Evolutionary conservation across 2,329 filamentous ascomycete genomes (phyloP), one percentile per base, ranked within the genome.

Genomic region (Tolypocladium guangdongense): DNA sequence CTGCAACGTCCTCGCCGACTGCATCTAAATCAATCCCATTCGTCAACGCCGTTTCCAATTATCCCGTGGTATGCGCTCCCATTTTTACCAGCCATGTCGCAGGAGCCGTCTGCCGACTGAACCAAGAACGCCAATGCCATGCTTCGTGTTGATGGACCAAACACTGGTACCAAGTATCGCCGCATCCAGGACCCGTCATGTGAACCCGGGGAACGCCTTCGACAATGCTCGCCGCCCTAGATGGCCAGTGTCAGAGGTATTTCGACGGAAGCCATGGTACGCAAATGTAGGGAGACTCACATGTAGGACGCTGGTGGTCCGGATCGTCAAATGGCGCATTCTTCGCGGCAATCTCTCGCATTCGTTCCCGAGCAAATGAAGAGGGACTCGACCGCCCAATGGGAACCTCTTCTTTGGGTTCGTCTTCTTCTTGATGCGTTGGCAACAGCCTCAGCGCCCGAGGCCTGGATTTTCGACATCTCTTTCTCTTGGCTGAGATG

Each of bases 251-350:
- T 27, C 37, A 38, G 39, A 39, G 4, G 18, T 7, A 14, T 4
- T 20, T 32, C 22, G 4, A 45, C 4, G 14, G 14, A 6, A 14
- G 41, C 14, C 3, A 22, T 45, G 7, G 14, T 8, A 18, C 18
- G 38, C 20, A 5, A 18, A 45, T 10, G 7, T 11, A 12, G 8
- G 12, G 12, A 12, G 11, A 49, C 71, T 68, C 60, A 74, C 72
- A 74, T 55, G 65, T 64, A 36, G 71, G 68, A 55, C 64, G 66
- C 49, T 64, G 63, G 49, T 64, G 62, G 56, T 74, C 71, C 8
- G 70, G 70, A 46, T 74, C 72, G 32, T 73, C 71, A 56, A 74
- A 68, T 36, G 72, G 71, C 51, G 71, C 69, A 48, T 71, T 71
- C 35, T 66, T 71, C 50, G 68, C 67, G 11, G 72, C 72, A 56